Evolutionary conservation across 2,329 filamentous ascomycete species (phyloP).

Genomic region (Aspergillus sp.): DNA sequence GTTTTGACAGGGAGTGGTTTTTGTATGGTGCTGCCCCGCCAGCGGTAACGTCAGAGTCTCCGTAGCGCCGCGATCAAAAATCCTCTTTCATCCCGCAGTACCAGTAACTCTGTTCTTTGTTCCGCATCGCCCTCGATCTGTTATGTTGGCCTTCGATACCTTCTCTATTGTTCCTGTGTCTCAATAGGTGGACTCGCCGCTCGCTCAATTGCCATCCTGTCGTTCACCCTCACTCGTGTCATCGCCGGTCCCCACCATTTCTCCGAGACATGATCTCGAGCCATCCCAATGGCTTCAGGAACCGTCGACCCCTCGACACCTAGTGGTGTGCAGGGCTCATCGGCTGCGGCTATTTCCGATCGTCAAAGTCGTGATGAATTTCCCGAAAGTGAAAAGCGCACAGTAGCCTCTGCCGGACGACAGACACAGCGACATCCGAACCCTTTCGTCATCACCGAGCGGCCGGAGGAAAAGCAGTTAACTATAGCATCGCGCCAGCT

Average conservation of each 20-base stretch:
- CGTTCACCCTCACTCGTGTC: background rate
- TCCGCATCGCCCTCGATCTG: background rate
- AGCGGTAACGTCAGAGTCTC: conserved; percentile 26
- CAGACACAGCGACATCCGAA: conserved; percentile 32
- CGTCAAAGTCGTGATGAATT: conserved; percentile 21
- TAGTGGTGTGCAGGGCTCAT: conserved; percentile 27
- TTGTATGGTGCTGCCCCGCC: conserved; percentile 19
- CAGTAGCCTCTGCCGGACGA: conserved; percentile 28
- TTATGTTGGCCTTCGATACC: conserved; percentile 7
- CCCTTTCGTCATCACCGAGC: conserved; percentile 39
- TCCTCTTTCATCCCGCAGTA: conserved; percentile 13
- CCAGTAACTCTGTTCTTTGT: conserved; percentile 5
- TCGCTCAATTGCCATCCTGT: conserved; percentile 17
- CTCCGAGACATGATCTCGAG: conserved; percentile 34
- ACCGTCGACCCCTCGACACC: conserved; percentile 35
- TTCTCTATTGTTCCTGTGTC: background rate
- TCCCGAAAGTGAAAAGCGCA: conserved; percentile 31
- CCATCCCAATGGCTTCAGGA: conserved; percentile 41
- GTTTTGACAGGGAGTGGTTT: conserved; percentile 4
- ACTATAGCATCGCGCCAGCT: conserved; percentile 39
- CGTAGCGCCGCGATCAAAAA: conserved; percentile 18
- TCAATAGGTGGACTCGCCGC: background rate
- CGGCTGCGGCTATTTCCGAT: conserved; percentile 14
- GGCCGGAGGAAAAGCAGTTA: conserved; percentile 38
- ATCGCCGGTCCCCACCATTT: conserved; percentile 10